Evolutionary conservation across 768 basidiomycete species (phyloP), one percentile per base, ranked within the genome.

Genomic region (Melanogaster broomeanus): DNA sequence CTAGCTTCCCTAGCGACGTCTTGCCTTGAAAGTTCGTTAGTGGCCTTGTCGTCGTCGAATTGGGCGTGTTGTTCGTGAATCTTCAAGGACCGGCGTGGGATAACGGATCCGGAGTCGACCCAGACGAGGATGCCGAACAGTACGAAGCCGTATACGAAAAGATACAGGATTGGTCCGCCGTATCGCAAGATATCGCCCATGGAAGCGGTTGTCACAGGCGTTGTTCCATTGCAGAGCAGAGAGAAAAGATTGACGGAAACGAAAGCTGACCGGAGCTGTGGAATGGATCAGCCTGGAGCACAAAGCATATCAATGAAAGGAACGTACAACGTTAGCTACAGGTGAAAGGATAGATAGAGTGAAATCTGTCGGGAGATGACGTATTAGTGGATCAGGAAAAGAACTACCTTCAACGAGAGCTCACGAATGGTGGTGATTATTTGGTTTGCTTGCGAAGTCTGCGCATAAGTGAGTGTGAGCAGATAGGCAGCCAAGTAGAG

Each of bases 231-330:
- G 60, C 89, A 90, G 3, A 89, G 78, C 3, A 91, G 71, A 12
- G 83, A 84, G 68, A 91, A 93, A 3, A 90, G 66, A 60, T 91
- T 90, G 56, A 87, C 75, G 0, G 89, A 87, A n/a, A 93, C 80
- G 18, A 93, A 75, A 3, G 80, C 79, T 0, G 88, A 82, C 38
- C 90, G 78, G 37, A 81, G 64, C 88, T 88, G 51, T 40, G 12
- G 15, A 9, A 5, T 2, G 4, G 19, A 8, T 66, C 25, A 54
- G 35, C 6, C 8, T 13, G 22, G 13, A n/a, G 41, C 10, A 3
- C 2, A n/a, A 19, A 6, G 9, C 6, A 16, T 16, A 30, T 24
- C 3, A 15, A 28, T 34, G 18, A 28, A 38, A 42, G 19, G 16
- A 5, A 77, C 86, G 57, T 65, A 88, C 87, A 42, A 82, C 73